phyloP scores from a whole-genome alignment of 2,329 filamentous ascomycete genomes.

The Tolypocladium album region DNA sequence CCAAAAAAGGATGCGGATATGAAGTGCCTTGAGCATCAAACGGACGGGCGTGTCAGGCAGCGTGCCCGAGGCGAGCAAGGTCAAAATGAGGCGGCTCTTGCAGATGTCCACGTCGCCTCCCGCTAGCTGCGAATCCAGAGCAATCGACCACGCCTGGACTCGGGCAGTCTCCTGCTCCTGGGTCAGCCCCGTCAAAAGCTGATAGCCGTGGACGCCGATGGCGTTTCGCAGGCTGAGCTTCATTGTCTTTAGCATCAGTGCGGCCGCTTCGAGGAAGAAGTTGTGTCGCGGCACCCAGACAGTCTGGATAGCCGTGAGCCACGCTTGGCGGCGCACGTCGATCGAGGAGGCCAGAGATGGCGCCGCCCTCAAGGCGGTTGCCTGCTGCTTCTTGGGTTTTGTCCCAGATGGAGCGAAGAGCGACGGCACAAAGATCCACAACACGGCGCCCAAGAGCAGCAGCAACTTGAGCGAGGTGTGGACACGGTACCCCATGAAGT shows the following conservation, averaged over 20 bases:
- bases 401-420: constrained; percentile 33
- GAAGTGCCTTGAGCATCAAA: constrained; percentile 85
- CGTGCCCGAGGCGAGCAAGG: constrained; percentile 78
- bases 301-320: constrained; percentile 86
- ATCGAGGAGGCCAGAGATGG: constrained; percentile 74
- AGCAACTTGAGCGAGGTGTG: constrained; percentile 42
- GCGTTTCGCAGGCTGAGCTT: constrained; percentile 73
- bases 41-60: constrained; percentile 72
- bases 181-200: constrained; percentile 67
- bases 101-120: constrained; percentile 86
- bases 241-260: constrained; percentile 66
- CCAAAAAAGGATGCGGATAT: constrained; percentile 84
- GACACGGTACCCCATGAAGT: constrained; percentile 43
- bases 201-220: constrained; percentile 67
- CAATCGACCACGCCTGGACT: constrained; percentile 87
- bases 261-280: constrained; percentile 75
- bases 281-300: constrained; percentile 85
- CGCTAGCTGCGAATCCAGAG: constrained; percentile 82
- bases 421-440: constrained; percentile 45
- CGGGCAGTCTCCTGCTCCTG: constrained; percentile 78
- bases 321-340: constrained; percentile 75
- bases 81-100: constrained; percentile 75
- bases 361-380: constrained; percentile 35
- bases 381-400: constrained; percentile 41
- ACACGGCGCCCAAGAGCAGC: constrained; percentile 39